Percentiles rank a stretch among this genome's conserved stretches.
phyloP scores from a whole-genome alignment of 2,329 filamentous ascomycete species.

The Stagonosporopsis cucurbitacearum region DNA sequence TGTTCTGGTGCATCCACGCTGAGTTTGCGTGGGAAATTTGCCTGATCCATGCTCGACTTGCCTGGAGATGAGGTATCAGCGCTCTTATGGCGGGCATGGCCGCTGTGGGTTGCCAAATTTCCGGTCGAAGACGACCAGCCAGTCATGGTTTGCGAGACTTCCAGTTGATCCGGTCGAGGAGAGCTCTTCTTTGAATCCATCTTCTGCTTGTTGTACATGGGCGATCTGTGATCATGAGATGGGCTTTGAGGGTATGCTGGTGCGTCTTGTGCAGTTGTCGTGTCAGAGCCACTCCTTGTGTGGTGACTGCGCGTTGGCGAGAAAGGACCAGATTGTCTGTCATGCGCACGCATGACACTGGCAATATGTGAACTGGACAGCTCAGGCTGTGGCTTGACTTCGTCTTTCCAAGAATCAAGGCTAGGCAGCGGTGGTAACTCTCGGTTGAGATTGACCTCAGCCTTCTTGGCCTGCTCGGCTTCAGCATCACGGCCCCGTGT shows the following conservation, averaged over 20 bases:
- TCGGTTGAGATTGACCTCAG: constrained; percentile 54
- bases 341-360: constrained; percentile 45
- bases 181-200: constrained; percentile 20
- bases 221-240: constrained; percentile 19
- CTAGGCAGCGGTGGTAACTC: constrained; percentile 57
- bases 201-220: constrained; percentile 25
- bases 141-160: constrained; percentile 30
- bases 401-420: constrained; percentile 50
- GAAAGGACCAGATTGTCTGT: constrained; percentile 37
- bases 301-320: constrained; percentile 37
- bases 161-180: constrained; percentile 15
- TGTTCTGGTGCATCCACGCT: constrained; percentile 32
- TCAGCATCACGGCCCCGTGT: constrained; percentile 37
- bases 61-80: constrained; percentile 24
- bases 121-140: constrained; percentile 34
- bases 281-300: constrained; percentile 41
- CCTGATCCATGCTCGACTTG: constrained; percentile 36
- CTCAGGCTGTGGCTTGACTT: constrained; percentile 24
- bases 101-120: constrained; percentile 22
- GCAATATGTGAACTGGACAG: constrained; percentile 41
- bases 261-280: constrained; percentile 32
- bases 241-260: constrained; percentile 23
- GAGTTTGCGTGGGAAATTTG: constrained; percentile 45
- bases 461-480: constrained; percentile 34
- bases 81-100: constrained; percentile 26